Evolutionary conservation across 257 asterid genomes (phyloP), one percentile per base, ranked within the genome.

Genomic region (Penstemon newberryi): DNA sequence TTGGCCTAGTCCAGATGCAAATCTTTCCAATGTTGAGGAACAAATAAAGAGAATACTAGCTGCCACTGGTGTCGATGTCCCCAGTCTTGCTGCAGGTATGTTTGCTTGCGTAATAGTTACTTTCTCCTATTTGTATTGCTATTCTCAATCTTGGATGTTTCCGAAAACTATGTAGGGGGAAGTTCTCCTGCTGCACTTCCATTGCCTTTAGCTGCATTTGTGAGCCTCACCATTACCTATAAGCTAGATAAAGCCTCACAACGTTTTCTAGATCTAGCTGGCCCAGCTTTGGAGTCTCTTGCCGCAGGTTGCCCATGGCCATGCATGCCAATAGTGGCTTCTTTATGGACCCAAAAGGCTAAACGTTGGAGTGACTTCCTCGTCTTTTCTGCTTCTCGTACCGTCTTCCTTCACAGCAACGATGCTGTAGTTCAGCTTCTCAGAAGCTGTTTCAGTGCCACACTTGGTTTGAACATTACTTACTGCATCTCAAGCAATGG

Each of bases 271-370:
- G 87, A 90, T 81, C 84, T 93, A 55, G 99, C 99, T 0, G 99
- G 99, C 56, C 99, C 99, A 0, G 97, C 97, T 59, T 71, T 93
- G 70, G 99, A 93, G 83, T 81, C 91, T 56, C 97, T 93, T 13
- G 99, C 99, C 3, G 99, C 97, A 8, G 97, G 99, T 65, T 93
- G 97, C 78, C 99, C 97, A 0, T 93, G 99, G 97, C 99, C 99
- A 38, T 93, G 99, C 83, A 90, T 90, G 99, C 96, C 97, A 4
- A 87, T 90, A 60, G 99, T 93, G 57, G 96, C 97, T 60, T 93
- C 99, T 56, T 53, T 93, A 51, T 93, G 99, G 99, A 90, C 96
- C 64, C 99, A 93, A 73, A 93, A 93, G 73, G 99, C 90, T 0
- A 90, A 90, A 71, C 81, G 87, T 7, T 93, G 99, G 99, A 87